Base-by-base conservation (phyloP, 441 rosid species). In the Gossypium aridum region DNA sequence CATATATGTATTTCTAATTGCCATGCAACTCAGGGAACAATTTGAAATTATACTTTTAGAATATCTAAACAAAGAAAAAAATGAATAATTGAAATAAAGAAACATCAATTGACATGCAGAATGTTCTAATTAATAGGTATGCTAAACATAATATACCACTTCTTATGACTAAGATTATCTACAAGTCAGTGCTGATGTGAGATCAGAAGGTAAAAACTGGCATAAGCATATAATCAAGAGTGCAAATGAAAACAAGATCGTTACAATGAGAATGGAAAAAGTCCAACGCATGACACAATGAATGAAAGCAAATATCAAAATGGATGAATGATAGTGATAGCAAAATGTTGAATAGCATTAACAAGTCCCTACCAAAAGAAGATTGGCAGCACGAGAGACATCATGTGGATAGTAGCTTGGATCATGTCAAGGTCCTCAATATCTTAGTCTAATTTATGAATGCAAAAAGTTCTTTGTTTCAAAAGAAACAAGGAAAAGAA, bases 351-450 rank as follows among this genome's bases (percentile, higher is more conserved):
- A 64, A 66, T 25, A 49, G 31, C 49, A 60, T 25, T 7, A 53
- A 69, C 22, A 49, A 49, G 73, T 64, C 78, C 71, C 37, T 86
- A 93, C 99, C 93, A 91, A 82, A 78, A 96, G 91, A 85, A 88
- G 89, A 79, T 72, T 81, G 74, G 97, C 92, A 69, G 99, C 94
- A 81, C 97, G 97, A 70, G 88, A 76, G 63, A 93, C 88, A 75
- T 96, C 99, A 74, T 88, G 97, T 14, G 97, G 97, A 84, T 92
- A 79, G 82, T 92, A 96, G 80, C 97, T 96, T 80, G 67, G 23
- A 62, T 73, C 81, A 71, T 70, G 83, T 89, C 75, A 93, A 90
- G 91, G 92, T 45, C 64, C 73, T 73, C 68, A 80, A 75, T 62
- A 64, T 64, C 73, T 47, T 19, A 28, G 14, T 55, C 49, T 54